Evolutionary conservation across 1,284 basidiomycete genomes (phyloP), one percentile per base, ranked within the genome.

Genomic region (Earliella scabrosa): DNA sequence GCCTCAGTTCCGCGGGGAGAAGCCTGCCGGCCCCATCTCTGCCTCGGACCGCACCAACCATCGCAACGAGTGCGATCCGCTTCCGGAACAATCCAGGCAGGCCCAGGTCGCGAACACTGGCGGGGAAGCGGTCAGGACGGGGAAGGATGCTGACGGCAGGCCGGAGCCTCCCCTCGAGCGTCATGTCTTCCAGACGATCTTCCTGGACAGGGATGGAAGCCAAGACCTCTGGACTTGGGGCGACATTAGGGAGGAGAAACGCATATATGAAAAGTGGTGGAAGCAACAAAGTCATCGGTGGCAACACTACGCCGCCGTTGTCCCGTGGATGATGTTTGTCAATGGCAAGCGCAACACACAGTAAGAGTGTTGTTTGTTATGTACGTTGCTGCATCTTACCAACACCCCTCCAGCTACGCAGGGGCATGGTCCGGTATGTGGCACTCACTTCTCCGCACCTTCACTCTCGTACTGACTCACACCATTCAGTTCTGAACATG

Each of bases 171-270:
- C 73, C 2, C 61, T 76, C 26, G 66, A 76, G 51, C 57, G 75
- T 52, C 83, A 85, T 63, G 77, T 86, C n/a, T 86, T 84, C 69
- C 83, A 86, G 70, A 86, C 85, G 10, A 86, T 87, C 64, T 86
- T 85, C 68, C 74, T 86, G 20, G 81, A 87, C 67, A 73, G 76
- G 31, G 74, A 80, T 27, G 75, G 79, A 24, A 77, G 75, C 34
- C 69, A 75, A 41, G 50, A 78, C 2, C 68, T 78, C 35, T 87
- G 84, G 84, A 82, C 81, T 2, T 75, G 76, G 56, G 70, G 71
- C 40, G 82, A 84, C 50, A 83, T 87, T 54, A 62, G 70, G 10
- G 68, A 73, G 31, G 74, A 80, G 45, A 79, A 82, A 66, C 73
- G 80, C 52, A 81, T 86, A 43, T 62, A 74, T 57, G 75, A 83